Conservation (phyloP, 106 monocot species). For the Hemerocallis citrina region DNA sequence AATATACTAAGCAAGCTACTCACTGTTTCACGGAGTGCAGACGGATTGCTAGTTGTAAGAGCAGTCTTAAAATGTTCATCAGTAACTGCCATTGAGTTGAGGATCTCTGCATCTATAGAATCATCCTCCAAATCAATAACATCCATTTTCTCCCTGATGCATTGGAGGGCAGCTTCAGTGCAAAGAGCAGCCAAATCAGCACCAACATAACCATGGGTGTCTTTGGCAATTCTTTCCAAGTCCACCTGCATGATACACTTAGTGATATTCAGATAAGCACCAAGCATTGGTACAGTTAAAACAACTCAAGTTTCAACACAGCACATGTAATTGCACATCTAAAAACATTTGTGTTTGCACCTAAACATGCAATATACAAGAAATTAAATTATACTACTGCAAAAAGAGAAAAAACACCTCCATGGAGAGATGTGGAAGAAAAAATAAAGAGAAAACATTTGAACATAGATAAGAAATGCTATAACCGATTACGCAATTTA, state of each 20-base stretch:
- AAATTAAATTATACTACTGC: conserved; percentile 78
- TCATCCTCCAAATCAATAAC: conserved; percentile 90
- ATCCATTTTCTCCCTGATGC: conserved; percentile 94
- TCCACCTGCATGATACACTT: conserved; percentile 45
- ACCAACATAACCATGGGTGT: conserved; percentile 91
- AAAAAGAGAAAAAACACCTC: too few relatives aligned
- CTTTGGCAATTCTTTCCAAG: conserved; percentile 76
- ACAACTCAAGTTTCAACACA: conserved; percentile 43
- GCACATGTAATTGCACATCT: conserved; percentile 79
- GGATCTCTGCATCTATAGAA: conserved; percentile 83
- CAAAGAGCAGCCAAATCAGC: conserved; percentile 90
- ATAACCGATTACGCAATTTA: too few relatives aligned
- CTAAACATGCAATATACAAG: conserved; percentile 66
- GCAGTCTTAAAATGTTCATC: conserved; percentile 95
- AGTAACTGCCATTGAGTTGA: conserved; percentile 87
- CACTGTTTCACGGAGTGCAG: conserved; percentile 75
- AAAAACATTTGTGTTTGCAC: conserved; percentile 82
- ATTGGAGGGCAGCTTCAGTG: conserved; percentile 87
- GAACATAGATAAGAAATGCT: neutral
- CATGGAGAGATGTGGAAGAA: too few relatives aligned
- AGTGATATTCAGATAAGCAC: neutral
- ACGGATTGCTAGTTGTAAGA: conserved; percentile 95
- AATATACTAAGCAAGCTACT: neutral
- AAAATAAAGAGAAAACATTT: too few relatives aligned
- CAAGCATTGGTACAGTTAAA: neutral